phyloP scores from a whole-genome alignment of 441 rosid genomes.

The Hypseocharis bilobata region DNA sequence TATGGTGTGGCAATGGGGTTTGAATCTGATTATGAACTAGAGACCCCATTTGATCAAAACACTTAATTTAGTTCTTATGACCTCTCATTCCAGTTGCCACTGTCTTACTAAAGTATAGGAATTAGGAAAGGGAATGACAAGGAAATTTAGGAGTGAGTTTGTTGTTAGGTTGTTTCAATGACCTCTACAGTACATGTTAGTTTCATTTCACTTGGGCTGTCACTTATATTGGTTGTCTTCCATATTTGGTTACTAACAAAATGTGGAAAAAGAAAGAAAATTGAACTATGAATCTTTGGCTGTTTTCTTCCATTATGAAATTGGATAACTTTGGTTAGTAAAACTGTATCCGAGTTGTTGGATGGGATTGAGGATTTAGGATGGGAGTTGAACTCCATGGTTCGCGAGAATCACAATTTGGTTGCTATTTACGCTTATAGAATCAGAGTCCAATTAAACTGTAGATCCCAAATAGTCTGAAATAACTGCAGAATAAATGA shows the following conservation, averaged over 20 bases:
- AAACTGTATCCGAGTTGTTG: neutral
- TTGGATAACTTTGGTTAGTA: neutral
- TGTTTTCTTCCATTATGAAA: neutral
- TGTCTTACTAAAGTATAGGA: neutral
- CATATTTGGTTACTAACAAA: conserved; percentile 14
- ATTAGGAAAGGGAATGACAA: neutral
- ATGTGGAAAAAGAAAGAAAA: neutral
- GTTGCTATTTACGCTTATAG: neutral
- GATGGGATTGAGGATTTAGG: neutral
- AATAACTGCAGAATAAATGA: no score
- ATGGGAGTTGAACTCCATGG: neutral
- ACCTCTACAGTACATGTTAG: neutral
- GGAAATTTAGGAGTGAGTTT: neutral
- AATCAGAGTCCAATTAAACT: neutral
- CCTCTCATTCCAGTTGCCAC: neutral
- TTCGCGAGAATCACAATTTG: neutral
- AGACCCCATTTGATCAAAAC: neutral
- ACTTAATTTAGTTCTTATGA: neutral
- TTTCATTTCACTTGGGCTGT: no score
- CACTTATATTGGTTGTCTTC: conserved; percentile 11
- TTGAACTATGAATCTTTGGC: neutral
- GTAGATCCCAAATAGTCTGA: neutral
- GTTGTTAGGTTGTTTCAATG: neutral
- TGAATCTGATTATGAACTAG: neutral
- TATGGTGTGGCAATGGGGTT: neutral